Percentiles rank a stretch among this genome's conserved stretches.
Conservation (phyloP, 2,329 filamentous ascomycete species). For the Colletotrichum sp. region DNA sequence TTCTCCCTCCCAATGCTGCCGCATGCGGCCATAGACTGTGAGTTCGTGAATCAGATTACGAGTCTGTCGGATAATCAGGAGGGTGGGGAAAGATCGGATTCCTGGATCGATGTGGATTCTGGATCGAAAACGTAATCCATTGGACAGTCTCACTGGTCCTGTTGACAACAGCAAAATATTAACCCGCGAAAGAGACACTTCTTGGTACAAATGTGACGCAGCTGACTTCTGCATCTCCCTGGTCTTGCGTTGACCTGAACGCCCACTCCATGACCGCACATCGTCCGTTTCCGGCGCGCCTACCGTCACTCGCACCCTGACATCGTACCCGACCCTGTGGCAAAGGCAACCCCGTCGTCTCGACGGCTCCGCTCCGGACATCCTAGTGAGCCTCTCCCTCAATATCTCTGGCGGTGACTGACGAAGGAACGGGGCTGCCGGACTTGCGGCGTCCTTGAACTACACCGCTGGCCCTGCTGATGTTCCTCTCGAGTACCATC, state of each 20-base stretch:
- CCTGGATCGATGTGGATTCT: neutral
- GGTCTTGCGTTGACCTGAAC: neutral
- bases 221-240: neutral
- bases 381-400: neutral
- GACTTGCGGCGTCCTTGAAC: slow-evolving; percentile 35
- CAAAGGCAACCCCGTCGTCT: neutral
- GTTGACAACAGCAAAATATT: neutral
- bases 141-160: neutral
- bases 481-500: slow-evolving; percentile 48
- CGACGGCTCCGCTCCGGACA: neutral
- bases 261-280: neutral
- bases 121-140: neutral
- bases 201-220: neutral
- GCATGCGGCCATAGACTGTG: neutral
- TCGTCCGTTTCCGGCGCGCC: slow-evolving; percentile 1
- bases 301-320: neutral
- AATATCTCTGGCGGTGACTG: slow-evolving; percentile 1
- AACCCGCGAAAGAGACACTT: neutral
- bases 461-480: slow-evolving; percentile 33
- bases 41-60: neutral
- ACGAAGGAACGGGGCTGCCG: slow-evolving; percentile 30
- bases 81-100: neutral
- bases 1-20: neutral
- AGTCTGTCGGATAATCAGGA: neutral
- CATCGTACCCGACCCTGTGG: neutral